These are phyloP conservation scores for Xylariales sp. DNA, from an alignment of 2,329 filamentous ascomycete species.

Conservation along the genomic window DNA sequence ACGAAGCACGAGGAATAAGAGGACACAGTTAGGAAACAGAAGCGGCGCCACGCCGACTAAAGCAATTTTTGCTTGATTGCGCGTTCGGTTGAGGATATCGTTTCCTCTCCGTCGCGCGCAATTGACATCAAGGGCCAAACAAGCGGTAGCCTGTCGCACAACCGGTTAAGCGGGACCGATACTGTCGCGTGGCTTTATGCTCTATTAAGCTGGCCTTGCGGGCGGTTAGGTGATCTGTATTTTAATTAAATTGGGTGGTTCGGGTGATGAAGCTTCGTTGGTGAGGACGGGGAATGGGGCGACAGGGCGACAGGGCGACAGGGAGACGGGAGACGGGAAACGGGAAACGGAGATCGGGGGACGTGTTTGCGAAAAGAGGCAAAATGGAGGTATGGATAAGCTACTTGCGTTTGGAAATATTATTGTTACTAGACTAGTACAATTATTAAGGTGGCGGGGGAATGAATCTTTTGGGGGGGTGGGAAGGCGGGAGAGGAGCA, in stretches of 20 bases:
- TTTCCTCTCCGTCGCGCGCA: slow-evolving; percentile 27
- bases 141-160: slow-evolving; percentile 24
- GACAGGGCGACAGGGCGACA: not conserved
- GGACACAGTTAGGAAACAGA: not conserved
- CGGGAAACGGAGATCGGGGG: slow-evolving; percentile 10
- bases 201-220: not conserved
- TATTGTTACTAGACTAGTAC: slow-evolving; percentile 15
- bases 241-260: not conserved
- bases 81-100: slow-evolving; percentile 10
- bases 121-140: slow-evolving; percentile 16
- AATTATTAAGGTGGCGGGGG: slow-evolving; percentile 37
- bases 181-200: slow-evolving; percentile 27
- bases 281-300: not conserved
- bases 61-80: slow-evolving; percentile 15
- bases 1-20: not conserved
- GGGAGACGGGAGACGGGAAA: slow-evolving; percentile 6
- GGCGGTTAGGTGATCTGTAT: not conserved
- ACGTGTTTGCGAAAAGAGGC: slow-evolving; percentile 27
- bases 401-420: slow-evolving; percentile 16
- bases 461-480: slow-evolving; percentile 26
- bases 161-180: slow-evolving; percentile 12
- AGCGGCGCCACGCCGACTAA: slow-evolving; percentile 12
- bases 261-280: slow-evolving; percentile 23
- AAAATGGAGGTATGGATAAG: not conserved
- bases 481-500: too few relatives aligned